Evolutionary conservation across 306 rosid species (phyloP), one percentile per base, ranked within the genome.

Genomic region (Cucurbita argyrosperma): DNA sequence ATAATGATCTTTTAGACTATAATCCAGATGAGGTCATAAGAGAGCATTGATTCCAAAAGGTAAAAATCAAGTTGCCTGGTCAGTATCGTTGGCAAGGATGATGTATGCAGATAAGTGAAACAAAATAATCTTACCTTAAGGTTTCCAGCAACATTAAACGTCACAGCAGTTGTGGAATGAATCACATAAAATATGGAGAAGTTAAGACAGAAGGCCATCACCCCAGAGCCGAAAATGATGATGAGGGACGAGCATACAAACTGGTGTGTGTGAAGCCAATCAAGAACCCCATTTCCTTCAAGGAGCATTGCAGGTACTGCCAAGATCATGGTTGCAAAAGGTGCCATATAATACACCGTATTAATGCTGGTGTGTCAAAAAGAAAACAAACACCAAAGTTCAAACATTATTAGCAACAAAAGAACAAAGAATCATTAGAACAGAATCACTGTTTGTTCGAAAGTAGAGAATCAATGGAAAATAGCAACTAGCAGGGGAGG

Each of bases 341-440:
- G 98, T 21, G 98, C 97, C 98, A 94, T 94, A 84, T 94, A 94
- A 84, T 89, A 94, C 76, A 94, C 98, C 6, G 98, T 94, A 86
- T 94, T 94, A 84, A 94, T 94, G 88, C 98, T 94, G 67, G 18
- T 69, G 62, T 62, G 47, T 15, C 59, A 71, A 64, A 57, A 38
- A 56, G 19, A n/a, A 72, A 61, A 30, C 0, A 23, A 10, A 5
- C 43, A 49, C 40, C 9, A 76, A 16, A 50, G 23, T 37, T 45
- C 68, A 13, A 46, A 59, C 38, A 42, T 30, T 0, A 30, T 14
- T 43, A 9, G 39, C 21, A 38, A 55, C 53, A 23, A 39, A 72
- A 21, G 30, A 12, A 68, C 21, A 14, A 18, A 2, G 26, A 10
- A 68, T 21, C 57, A 69, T 26, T 8, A 26, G 15, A 45, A 69